Conservation (phyloP, 2,329 filamentous ascomycete genomes). For the Fusarium sp. region DNA sequence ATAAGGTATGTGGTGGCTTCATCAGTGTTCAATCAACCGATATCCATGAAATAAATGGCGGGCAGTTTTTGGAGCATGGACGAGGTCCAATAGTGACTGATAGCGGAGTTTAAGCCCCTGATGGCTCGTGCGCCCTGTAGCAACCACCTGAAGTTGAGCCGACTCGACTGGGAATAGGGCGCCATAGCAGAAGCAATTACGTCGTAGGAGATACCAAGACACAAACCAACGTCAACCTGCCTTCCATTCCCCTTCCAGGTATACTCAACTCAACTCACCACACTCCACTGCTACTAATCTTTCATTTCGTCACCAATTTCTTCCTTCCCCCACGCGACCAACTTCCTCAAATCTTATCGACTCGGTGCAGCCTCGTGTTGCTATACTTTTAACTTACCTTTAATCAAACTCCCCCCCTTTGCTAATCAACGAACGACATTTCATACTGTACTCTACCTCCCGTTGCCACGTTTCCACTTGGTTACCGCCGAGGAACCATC, state of each 20-base stretch:
- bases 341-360: conserved; percentile 6
- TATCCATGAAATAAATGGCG: neutral
- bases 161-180: conserved; percentile 31
- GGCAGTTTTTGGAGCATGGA: neutral
- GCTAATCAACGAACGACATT: conserved; percentile 15
- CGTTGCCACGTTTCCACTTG: conserved; percentile 43
- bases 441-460: neutral
- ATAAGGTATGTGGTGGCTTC: neutral
- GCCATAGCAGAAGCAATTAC: conserved; percentile 36
- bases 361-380: conserved; percentile 10
- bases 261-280: conserved; percentile 8
- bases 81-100: neutral
- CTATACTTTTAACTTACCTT: conserved; percentile 10
- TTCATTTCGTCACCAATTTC: conserved; percentile 24
- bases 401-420: conserved; percentile 16
- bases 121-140: conserved; percentile 33
- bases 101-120: conserved; percentile 17
- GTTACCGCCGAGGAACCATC: conserved; percentile 26
- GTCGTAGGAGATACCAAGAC: conserved; percentile 18
- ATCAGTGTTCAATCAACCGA: neutral
- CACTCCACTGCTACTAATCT: conserved; percentile 15
- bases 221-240: conserved; percentile 18
- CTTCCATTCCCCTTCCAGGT: conserved; percentile 15
- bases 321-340: conserved; percentile 20
- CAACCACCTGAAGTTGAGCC: conserved; percentile 26